Evolutionary conservation across 2,329 filamentous ascomycete species (phyloP).

Genomic region (Trichoderma afroharzianum): DNA sequence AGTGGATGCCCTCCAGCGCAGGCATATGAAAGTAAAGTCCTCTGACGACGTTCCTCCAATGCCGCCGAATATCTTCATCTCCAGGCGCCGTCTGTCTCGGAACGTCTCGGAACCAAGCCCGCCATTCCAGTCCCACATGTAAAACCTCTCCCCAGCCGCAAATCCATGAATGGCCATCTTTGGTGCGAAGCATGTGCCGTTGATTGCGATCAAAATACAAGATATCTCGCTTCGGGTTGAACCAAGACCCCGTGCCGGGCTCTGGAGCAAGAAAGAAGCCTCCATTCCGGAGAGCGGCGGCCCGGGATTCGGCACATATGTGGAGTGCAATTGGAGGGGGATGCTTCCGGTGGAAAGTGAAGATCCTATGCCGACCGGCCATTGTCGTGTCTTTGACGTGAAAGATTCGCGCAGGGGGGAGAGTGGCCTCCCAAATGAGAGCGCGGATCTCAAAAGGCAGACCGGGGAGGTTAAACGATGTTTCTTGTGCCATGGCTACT

Average conservation of each 20-base stretch:
- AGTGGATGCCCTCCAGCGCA: constrained; percentile 24
- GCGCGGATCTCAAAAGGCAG: constrained; percentile 29
- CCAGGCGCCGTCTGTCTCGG: constrained; percentile 21
- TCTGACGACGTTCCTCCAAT: constrained; percentile 24
- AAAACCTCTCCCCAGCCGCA: constrained; percentile 25
- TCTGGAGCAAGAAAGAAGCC: constrained; percentile 24
- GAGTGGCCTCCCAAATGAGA: constrained; percentile 29
- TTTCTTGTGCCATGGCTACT: not conserved
- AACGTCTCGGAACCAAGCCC: constrained; percentile 28
- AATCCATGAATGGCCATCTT: constrained; percentile 15
- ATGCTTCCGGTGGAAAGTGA: constrained; percentile 26
- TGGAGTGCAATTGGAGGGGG: constrained; percentile 21
- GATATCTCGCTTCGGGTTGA: constrained; percentile 27
- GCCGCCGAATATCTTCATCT: constrained; percentile 21
- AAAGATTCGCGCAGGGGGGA: constrained; percentile 30
- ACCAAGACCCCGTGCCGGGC: constrained; percentile 23
- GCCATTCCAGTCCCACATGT: constrained; percentile 30
- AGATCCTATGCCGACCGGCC: not conserved
- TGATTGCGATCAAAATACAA: constrained; percentile 31
- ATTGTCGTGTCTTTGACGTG: constrained; percentile 24
- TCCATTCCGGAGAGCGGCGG: constrained; percentile 25
- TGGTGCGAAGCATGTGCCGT: constrained; percentile 21
- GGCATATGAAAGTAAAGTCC: constrained; percentile 26
- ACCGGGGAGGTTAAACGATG: constrained; percentile 16
- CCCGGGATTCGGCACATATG: constrained; percentile 29